phyloP scores from a whole-genome alignment of 208 protist species.

The Trypanosoma brucei region DNA sequence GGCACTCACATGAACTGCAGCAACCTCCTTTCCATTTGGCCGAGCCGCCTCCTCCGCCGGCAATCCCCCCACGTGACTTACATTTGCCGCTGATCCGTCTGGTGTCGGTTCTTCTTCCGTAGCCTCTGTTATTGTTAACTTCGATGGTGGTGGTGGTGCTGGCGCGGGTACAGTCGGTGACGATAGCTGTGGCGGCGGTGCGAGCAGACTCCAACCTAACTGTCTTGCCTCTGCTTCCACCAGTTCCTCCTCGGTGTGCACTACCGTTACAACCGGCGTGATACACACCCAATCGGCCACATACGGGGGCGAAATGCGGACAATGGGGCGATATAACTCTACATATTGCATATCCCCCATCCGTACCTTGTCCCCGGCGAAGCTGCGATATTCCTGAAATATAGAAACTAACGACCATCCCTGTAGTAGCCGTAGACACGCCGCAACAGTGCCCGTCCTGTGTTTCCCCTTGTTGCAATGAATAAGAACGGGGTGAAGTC shows the following conservation, averaged over 20 bases:
- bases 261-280: slow-evolving; percentile 37
- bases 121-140: not conserved
- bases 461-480: slow-evolving; percentile 98
- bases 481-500: slow-evolving; percentile 95
- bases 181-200: slow-evolving; percentile 28
- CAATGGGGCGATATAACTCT: slow-evolving; percentile 92
- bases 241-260: slow-evolving; percentile 56
- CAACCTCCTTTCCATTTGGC: not conserved
- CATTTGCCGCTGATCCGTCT: not conserved
- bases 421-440: slow-evolving; percentile 89
- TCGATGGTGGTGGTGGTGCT: slow-evolving; percentile 23
- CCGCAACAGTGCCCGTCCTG: slow-evolving; percentile 94
- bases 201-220: slow-evolving; percentile 56
- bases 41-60: not conserved
- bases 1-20: not conserved
- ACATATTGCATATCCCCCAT: slow-evolving; percentile 96
- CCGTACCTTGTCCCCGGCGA: slow-evolving; percentile 92
- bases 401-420: slow-evolving; percentile 95
- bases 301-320: slow-evolving; percentile 52
- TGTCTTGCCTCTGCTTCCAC: slow-evolving; percentile 53
- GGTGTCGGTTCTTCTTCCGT: not conserved
- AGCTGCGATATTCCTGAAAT: slow-evolving; percentile 95
- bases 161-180: not conserved
- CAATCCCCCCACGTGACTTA: not conserved
- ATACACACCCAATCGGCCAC: slow-evolving; percentile 63